A percentile compares a stretch with the other conserved stretches of the same genome.
These are phyloP conservation scores for Pyrenophora graminea DNA, from an alignment of 2,329 filamentous ascomycete genomes.

Conservation along the genomic window DNA sequence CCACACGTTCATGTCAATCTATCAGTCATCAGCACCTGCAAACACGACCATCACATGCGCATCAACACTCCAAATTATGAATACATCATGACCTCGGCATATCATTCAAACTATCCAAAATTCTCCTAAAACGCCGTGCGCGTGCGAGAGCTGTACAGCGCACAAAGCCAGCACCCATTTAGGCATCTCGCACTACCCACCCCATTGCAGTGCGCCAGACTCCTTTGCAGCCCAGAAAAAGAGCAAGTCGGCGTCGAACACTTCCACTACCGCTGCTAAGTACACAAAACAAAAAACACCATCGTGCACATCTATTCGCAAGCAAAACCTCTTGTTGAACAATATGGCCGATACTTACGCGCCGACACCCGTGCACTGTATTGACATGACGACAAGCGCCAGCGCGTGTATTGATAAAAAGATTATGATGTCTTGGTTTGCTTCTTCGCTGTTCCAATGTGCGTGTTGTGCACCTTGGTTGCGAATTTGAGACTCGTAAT, in stretches of 20 bases:
- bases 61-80: no score
- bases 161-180: background rate
- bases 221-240: background rate
- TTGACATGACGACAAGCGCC: background rate
- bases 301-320: no score
- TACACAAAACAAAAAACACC: background rate
- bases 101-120: background rate
- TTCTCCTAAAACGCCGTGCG: background rate
- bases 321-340: no score
- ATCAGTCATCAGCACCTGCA: no score
- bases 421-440: slow-evolving; percentile 60
- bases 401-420: background rate
- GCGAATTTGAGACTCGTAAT: slow-evolving; percentile 94
- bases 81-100: no score
- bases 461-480: slow-evolving; percentile 90
- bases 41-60: no score
- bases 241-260: background rate
- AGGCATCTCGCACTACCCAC: background rate
- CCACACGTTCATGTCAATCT: no score
- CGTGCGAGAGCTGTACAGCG: background rate
- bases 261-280: background rate
- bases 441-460: slow-evolving; percentile 85
- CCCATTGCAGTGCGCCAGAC: background rate
- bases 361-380: background rate
- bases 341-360: no score